Conservation (phyloP, 2,329 filamentous ascomycete genomes). For the Cytospora piceicola region DNA sequence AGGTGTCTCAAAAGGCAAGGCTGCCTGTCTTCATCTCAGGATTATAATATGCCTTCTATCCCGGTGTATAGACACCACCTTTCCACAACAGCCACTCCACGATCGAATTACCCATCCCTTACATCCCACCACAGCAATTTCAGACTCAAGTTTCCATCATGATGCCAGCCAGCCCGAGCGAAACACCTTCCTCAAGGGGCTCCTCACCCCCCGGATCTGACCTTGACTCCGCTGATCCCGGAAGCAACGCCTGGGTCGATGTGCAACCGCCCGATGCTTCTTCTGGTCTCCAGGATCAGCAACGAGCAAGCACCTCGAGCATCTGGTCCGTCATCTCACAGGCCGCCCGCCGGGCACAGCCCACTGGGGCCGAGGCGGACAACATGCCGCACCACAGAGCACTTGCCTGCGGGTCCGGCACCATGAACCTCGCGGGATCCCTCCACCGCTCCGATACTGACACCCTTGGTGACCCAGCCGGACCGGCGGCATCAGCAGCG, state of each 20-base stretch:
- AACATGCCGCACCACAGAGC: background rate
- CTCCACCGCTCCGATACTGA: background rate
- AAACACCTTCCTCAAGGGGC: background rate
- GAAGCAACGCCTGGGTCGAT: background rate
- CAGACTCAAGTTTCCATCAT: background rate
- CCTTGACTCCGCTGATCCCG: background rate
- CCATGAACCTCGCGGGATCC: background rate
- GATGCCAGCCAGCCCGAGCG: background rate
- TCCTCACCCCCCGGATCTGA: background rate
- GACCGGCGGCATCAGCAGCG: background rate
- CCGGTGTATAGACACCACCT: background rate
- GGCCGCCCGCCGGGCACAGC: background rate
- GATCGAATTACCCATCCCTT: background rate
- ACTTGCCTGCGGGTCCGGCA: background rate
- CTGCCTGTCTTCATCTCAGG: background rate
- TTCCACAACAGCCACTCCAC: background rate
- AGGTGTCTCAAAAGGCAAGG: background rate
- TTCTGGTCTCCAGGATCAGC: background rate
- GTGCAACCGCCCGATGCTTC: background rate
- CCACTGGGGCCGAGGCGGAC: background rate
- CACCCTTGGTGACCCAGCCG: background rate
- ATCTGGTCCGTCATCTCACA: background rate
- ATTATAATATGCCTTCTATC: background rate
- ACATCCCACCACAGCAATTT: background rate
- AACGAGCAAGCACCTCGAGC: background rate